phyloP scores from a whole-genome alignment of 2,329 filamentous ascomycete species.

The Hymenoscyphus salicellus region DNA sequence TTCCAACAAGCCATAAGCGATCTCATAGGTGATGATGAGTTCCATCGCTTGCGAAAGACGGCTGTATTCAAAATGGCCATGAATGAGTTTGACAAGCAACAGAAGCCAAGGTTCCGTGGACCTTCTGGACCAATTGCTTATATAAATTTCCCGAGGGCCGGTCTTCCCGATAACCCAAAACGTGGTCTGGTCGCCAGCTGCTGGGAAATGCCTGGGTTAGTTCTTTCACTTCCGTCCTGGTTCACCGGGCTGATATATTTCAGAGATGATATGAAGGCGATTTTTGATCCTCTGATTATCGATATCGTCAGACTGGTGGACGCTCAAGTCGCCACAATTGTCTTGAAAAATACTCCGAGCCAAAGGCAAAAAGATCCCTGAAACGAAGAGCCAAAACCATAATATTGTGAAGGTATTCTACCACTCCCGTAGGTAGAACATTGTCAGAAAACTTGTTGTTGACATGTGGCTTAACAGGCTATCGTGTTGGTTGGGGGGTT shows the following conservation, averaged over 20 bases:
- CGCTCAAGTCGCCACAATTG: constrained; percentile 44
- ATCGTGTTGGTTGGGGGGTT: constrained; percentile 31
- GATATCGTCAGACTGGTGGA: constrained; percentile 42
- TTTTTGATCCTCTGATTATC: constrained; percentile 41
- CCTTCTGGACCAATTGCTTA: constrained; percentile 28
- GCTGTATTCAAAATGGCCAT: constrained; percentile 32
- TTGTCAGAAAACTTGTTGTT: not conserved
- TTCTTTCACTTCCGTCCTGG: not conserved
- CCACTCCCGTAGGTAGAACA: not conserved
- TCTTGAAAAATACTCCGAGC: constrained; percentile 33
- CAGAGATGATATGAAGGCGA: not conserved
- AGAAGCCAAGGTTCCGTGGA: constrained; percentile 32
- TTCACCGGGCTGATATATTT: constrained; percentile 45
- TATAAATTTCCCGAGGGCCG: constrained; percentile 32
- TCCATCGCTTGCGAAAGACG: constrained; percentile 31
- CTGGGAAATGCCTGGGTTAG: not conserved
- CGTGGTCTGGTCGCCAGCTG: not conserved
- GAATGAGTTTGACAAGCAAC: constrained; percentile 34
- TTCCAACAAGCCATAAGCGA: constrained; percentile 29
- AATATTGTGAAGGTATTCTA: not conserved
- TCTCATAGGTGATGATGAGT: constrained; percentile 29
- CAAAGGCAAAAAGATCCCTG: constrained; percentile 35
- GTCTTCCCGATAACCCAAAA: constrained; percentile 26
- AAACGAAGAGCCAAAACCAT: not conserved
- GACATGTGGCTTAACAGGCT: constrained; percentile 19